Percentiles rank a stretch among this genome's conserved stretches.
Conservation (phyloP, 495 filamentous ascomycete genomes). For the Tuber microsphaerosporum region DNA sequence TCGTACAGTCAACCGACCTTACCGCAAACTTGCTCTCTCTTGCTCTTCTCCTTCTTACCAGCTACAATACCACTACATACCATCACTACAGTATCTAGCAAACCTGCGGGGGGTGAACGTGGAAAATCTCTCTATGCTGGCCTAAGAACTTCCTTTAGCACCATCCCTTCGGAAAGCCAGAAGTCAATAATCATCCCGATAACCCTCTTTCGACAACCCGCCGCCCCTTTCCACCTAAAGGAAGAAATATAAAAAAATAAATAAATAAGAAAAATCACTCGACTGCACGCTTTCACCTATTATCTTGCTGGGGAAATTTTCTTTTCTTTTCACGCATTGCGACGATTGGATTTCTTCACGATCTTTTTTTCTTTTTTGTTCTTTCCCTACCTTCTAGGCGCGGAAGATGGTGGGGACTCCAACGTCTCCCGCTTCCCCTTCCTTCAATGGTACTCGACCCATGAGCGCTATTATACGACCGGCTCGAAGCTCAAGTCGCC, state of each 20-base stretch:
- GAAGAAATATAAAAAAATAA: neutral
- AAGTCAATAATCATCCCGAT: constrained; percentile 36
- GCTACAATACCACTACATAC: constrained; percentile 27
- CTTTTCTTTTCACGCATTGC: constrained; percentile 1
- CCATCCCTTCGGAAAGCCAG: constrained; percentile 3
- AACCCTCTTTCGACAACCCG: constrained; percentile 9
- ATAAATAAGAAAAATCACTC: neutral
- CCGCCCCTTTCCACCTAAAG: neutral
- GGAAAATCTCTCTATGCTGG: neutral
- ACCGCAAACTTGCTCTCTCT: constrained; percentile 23
- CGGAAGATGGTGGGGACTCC: constrained; percentile 36
- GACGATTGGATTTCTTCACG: neutral
- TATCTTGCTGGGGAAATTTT: neutral
- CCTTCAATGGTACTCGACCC: constrained; percentile 53
- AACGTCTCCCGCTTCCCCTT: constrained; percentile 34
- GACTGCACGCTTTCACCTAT: neutral
- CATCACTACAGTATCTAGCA: neutral
- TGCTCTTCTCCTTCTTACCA: constrained; percentile 29
- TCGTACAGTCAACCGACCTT: constrained; percentile 26
- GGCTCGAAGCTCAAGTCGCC: constrained; percentile 74
- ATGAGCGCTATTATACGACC: constrained; percentile 81
- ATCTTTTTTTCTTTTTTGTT: neutral
- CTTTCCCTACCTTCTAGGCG: neutral
- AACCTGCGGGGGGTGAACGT: neutral
- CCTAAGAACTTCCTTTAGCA: neutral